phyloP scores from a whole-genome alignment of 1,139 yeast species.

The Hansenula sp. region DNA sequence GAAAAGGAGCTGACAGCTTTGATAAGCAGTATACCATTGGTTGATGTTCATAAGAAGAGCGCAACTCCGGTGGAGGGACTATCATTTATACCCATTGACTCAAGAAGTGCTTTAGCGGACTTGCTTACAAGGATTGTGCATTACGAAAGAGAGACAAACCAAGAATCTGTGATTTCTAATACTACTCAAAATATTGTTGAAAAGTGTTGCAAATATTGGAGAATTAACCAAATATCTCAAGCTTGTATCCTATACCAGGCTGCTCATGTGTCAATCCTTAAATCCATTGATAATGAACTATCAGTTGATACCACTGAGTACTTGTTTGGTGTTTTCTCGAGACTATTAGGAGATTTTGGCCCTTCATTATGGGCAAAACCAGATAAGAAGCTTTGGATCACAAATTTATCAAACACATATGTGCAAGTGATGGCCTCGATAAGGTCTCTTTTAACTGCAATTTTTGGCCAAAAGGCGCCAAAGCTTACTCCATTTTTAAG shows the following conservation, averaged over 20 bases:
- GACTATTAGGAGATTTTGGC: constrained; percentile 34
- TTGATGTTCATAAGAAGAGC: constrained; percentile 31
- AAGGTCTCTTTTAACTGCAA: constrained; percentile 38
- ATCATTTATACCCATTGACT: constrained; percentile 40
- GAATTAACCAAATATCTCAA: constrained; percentile 49
- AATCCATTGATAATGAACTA: constrained; percentile 27
- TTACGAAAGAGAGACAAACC: constrained; percentile 23
- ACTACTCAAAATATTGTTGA: constrained; percentile 39
- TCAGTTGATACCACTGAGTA: constrained; percentile 24
- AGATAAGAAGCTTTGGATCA: constrained; percentile 52
- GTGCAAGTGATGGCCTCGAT: constrained; percentile 45
- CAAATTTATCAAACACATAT: constrained; percentile 45
- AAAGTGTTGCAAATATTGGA: constrained; percentile 56
- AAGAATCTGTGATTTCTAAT: constrained; percentile 27
- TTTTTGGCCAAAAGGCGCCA: constrained; percentile 54
- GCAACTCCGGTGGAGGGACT: constrained; percentile 30
- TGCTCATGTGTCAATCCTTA: constrained; percentile 40
- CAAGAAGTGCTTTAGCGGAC: constrained; percentile 31
- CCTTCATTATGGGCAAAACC: constrained; percentile 43
- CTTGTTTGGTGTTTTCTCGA: constrained; percentile 22
- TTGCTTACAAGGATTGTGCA: constrained; percentile 30
- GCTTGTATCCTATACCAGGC: constrained; percentile 53
- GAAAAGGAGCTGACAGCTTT: constrained; percentile 34
- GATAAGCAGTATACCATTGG: constrained; percentile 21
- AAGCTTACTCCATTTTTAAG: constrained; percentile 54